phyloP scores from a whole-genome alignment of 2,329 filamentous ascomycete genomes.

The Lojkania enalia region DNA sequence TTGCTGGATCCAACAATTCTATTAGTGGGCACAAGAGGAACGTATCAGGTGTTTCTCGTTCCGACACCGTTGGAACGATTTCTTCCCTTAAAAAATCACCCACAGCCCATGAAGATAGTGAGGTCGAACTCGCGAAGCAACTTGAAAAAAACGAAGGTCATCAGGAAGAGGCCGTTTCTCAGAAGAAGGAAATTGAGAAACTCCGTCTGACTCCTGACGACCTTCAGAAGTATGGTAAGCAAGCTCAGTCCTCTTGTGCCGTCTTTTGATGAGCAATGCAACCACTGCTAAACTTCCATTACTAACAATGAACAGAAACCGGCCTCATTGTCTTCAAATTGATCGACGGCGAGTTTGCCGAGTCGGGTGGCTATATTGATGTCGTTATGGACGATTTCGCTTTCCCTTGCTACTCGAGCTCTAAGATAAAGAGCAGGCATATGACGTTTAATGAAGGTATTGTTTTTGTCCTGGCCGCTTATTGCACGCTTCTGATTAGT shows the following conservation, averaged over 20 bases:
- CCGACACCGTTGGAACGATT: slow-evolving; percentile 47
- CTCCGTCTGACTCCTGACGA: slow-evolving; percentile 78
- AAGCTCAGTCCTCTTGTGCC: too few species aligned
- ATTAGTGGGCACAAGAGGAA: slow-evolving; percentile 25
- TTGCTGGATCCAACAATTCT: slow-evolving; percentile 11
- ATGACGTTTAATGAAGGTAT: slow-evolving; percentile 80
- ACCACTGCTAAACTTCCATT: background rate
- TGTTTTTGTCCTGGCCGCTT: slow-evolving; percentile 14
- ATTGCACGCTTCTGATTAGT: slow-evolving; percentile 24
- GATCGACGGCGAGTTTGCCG: slow-evolving; percentile 82
- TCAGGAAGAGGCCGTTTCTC: slow-evolving; percentile 52
- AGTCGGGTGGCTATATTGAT: slow-evolving; percentile 76
- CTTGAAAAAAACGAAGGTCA: slow-evolving; percentile 53
- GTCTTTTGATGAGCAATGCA: background rate
- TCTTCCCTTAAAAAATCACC: slow-evolving; percentile 41
- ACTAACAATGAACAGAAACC: slow-evolving; percentile 65
- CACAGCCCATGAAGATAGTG: slow-evolving; percentile 26
- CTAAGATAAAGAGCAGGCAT: slow-evolving; percentile 69
- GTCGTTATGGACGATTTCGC: slow-evolving; percentile 93
- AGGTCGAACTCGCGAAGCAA: slow-evolving; percentile 49
- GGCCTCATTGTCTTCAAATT: slow-evolving; percentile 94
- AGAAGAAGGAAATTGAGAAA: slow-evolving; percentile 68
- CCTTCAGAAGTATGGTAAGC: slow-evolving; percentile 72
- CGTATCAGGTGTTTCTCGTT: slow-evolving; percentile 25
- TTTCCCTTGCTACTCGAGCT: slow-evolving; percentile 84